Conservation (phyloP, 2,329 filamentous ascomycete genomes). For the Alternaria hordeiaustralica region DNA sequence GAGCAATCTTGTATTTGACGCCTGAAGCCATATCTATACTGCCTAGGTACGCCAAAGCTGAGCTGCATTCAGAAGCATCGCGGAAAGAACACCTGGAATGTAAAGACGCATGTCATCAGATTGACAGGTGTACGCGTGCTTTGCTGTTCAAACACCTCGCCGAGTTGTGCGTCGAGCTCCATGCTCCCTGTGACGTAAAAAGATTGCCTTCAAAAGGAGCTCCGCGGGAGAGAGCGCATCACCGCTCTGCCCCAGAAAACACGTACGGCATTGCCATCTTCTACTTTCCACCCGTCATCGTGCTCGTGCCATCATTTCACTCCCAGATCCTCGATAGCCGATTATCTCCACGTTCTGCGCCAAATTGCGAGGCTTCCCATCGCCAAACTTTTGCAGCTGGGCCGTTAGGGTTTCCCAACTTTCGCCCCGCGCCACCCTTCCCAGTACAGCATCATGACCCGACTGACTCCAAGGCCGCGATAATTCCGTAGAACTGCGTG, state of each 20-base stretch:
- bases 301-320: background rate
- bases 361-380: slow-evolving; percentile 9
- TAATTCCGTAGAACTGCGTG: background rate
- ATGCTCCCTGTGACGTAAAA: background rate
- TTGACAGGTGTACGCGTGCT: background rate
- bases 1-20: background rate
- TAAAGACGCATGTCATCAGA: background rate
- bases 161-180: background rate
- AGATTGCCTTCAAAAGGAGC: background rate
- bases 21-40: background rate
- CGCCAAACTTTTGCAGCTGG: slow-evolving; percentile 19
- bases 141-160: background rate
- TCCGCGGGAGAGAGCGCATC: background rate
- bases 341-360: slow-evolving; percentile 11
- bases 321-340: background rate
- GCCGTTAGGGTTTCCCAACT: slow-evolving; percentile 20
- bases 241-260: background rate
- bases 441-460: slow-evolving; percentile 6
- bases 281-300: background rate
- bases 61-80: background rate
- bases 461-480: background rate
- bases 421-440: slow-evolving; percentile 17
- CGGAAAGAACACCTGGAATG: background rate
- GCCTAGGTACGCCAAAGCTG: background rate
- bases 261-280: background rate